Evolutionary conservation across 495 filamentous ascomycete genomes (phyloP).

Genomic region (Astrothelium macrocarpum): DNA sequence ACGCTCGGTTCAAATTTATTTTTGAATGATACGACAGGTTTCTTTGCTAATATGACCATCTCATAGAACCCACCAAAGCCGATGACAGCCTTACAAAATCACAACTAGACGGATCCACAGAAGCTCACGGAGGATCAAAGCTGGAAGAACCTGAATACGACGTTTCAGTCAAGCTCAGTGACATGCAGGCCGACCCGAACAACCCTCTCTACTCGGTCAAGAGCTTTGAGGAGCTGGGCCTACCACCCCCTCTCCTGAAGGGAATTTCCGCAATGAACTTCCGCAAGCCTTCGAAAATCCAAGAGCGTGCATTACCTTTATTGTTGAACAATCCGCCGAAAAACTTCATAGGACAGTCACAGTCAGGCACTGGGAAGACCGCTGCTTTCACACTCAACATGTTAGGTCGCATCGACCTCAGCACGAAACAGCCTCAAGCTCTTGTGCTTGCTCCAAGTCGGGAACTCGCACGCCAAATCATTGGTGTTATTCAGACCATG

Average conservation of each 20-base stretch:
- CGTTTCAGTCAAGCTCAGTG: constrained; percentile 82
- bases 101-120: constrained; percentile 46
- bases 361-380: constrained; percentile 97
- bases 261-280: constrained; percentile 75
- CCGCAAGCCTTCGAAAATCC: constrained; percentile 91
- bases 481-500: constrained; percentile 69
- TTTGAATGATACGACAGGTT: not conserved
- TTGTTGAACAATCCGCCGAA: constrained; percentile 70
- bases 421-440: constrained; percentile 64
- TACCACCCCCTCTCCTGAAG: constrained; percentile 55
- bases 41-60: not conserved
- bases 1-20: not conserved
- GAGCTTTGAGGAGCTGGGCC: constrained; percentile 74
- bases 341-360: constrained; percentile 95
- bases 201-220: constrained; percentile 80
- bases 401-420: constrained; percentile 69
- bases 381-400: constrained; percentile 92
- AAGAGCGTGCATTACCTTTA: constrained; percentile 83
- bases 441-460: constrained; percentile 85
- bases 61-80: not conserved
- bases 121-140: constrained; percentile 30
- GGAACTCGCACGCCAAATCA: constrained; percentile 90
- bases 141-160: constrained; percentile 68
- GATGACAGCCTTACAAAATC: constrained; percentile 21
- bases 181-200: constrained; percentile 75